These are phyloP conservation scores for Pestalotiopsis fici DNA, from an alignment of 2,329 filamentous ascomycete genomes.

Conservation along the genomic window DNA sequence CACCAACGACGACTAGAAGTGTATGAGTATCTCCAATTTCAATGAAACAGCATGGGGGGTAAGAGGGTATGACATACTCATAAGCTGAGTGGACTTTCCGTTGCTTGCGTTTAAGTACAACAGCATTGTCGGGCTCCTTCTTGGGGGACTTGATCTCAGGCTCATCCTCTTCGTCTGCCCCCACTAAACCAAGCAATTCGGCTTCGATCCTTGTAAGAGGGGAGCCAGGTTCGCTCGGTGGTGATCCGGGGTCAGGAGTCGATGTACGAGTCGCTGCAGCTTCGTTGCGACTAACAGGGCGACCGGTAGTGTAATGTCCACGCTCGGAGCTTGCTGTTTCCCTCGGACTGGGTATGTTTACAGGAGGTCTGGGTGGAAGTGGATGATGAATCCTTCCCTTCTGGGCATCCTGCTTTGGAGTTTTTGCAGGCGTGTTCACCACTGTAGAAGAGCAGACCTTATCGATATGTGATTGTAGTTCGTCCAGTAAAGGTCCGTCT, in stretches of 20 bases:
- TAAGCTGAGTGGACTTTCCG: conserved; percentile 10
- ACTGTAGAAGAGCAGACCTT: neutral
- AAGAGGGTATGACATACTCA: conserved; percentile 3
- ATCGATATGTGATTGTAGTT: conserved; percentile 1
- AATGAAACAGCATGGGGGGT: neutral
- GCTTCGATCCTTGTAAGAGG: conserved; percentile 29
- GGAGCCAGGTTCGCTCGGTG: conserved; percentile 19
- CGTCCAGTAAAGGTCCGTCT: neutral
- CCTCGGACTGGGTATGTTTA: conserved; percentile 7
- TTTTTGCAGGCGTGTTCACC: neutral
- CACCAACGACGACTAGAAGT: conserved; percentile 8
- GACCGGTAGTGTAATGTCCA: conserved; percentile 4
- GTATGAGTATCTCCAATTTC: neutral
- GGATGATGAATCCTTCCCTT: neutral
- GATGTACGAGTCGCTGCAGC: conserved; percentile 19
- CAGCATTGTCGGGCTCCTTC: neutral
- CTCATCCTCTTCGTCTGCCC: conserved; percentile 18
- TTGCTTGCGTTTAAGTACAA: neutral
- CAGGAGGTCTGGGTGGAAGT: neutral
- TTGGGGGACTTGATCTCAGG: conserved; percentile 18
- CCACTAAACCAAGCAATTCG: conserved; percentile 27
- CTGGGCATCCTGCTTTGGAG: neutral
- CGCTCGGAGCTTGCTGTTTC: conserved; percentile 8
- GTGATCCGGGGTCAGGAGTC: conserved; percentile 14
- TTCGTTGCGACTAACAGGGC: conserved; percentile 6